Conservation (phyloP, 1,139 yeast genomes). For the Casaregolazyma suthepensis region DNA sequence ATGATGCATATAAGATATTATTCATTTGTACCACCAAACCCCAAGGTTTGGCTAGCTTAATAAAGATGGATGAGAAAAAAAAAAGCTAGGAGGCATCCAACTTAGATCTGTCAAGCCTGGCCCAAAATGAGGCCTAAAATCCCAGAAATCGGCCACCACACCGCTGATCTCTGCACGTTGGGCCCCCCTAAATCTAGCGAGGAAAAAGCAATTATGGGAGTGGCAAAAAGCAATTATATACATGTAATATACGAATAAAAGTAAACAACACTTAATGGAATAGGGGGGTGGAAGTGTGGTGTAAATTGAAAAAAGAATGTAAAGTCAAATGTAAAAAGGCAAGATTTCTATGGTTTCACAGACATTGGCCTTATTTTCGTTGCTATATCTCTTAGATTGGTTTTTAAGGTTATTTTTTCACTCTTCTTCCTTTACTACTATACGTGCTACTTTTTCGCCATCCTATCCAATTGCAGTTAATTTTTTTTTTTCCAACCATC, state of each 20-base stretch:
- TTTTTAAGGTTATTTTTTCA: background rate
- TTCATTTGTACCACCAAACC: background rate
- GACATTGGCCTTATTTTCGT: too few relatives aligned
- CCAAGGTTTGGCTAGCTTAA: background rate
- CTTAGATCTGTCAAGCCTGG: background rate
- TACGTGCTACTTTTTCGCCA: too few relatives aligned
- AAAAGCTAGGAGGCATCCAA: background rate
- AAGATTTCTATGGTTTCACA: background rate
- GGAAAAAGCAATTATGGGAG: background rate
- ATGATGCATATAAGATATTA: background rate
- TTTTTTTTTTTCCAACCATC: background rate
- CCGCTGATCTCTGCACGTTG: background rate
- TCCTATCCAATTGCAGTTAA: too few relatives aligned
- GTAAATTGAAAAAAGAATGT: too few relatives aligned
- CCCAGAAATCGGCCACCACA: background rate
- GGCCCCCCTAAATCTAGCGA: background rate
- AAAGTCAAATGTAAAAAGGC: background rate
- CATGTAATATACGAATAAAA: background rate
- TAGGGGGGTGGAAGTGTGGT: too few relatives aligned
- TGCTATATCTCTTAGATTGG: too few relatives aligned
- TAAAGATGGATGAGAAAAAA: background rate
- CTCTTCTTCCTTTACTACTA: background rate
- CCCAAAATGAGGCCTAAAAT: background rate
- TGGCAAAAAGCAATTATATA: background rate
- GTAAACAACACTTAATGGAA: background rate